Base-by-base conservation (phyloP, 345 rosid species). In the Lumnitzera racemosa region DNA sequence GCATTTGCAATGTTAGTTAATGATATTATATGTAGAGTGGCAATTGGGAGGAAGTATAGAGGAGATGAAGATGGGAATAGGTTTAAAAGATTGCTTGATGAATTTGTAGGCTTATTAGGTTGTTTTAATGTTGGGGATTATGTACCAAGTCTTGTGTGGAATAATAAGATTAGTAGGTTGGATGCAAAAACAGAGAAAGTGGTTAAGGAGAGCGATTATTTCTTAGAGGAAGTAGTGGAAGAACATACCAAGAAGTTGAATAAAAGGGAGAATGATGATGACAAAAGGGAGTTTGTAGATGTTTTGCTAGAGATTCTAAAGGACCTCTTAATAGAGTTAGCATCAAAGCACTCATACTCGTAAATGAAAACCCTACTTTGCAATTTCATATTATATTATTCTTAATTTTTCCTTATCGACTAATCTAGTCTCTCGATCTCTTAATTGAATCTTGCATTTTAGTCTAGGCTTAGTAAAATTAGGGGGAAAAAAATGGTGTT, bases 141-240 rank as follows among this genome's bases (percentile, higher is more conserved):
- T 57, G 62, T 89, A 47, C 90, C 88, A 23, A 78, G 80, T 73
- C 79, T 84, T 27, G 70, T 66, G 13, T 83, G 87, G 89, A 24
- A 78, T 7, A 73, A 67, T 54, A 15, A 51, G 65, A 14, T 74
- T 2, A 79, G 51, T 47, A 74, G 74, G 1, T 20, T 76, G 48
- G 41, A 76, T n/a, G 49, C 41, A 4, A 76, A 49, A 27, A 71
- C 57, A 17, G 66, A 71, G 46, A 56, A 43, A 58, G 71, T 72
- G 13, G 48, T 56, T 5, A 59, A 49, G 56, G 72, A 68, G 61
- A 51, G 69, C 12, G 76, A 76, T 46, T 24, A 43, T 14, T 76
- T 76, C 50, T 56, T 72, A 2, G 65, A 65, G 2, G 49, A 29
- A 55, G 66, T 76, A 0, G 61, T 72, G n/a, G 67, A 76, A 10